Conservation (phyloP, 352 stramenopile genomes). For the Pythium brachiatum region DNA sequence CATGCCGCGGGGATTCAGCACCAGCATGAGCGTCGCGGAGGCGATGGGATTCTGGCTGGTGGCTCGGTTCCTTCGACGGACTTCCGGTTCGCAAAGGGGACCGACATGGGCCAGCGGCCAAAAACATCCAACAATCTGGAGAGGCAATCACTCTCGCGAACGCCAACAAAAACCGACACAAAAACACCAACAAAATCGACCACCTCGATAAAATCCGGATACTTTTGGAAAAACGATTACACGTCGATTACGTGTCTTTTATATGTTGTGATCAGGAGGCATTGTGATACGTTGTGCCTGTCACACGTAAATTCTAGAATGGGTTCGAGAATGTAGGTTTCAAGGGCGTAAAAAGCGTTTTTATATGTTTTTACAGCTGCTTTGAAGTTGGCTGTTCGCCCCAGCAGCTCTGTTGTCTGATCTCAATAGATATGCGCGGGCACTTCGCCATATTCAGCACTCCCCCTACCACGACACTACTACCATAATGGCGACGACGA, state of each 20-base stretch:
- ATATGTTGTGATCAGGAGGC: neutral
- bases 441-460: neutral
- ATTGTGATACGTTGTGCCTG: constrained; percentile 20
- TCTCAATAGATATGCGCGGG: constrained; percentile 24
- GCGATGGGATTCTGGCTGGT: neutral
- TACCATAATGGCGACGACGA: constrained; percentile 3
- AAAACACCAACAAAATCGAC: neutral
- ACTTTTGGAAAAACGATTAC: neutral
- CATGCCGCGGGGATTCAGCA: constrained; percentile 36
- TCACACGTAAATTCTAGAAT: constrained; percentile 28
- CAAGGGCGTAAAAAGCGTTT: constrained; percentile 19
- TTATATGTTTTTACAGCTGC: constrained; percentile 24
- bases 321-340: constrained; percentile 18
- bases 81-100: constrained; percentile 15
- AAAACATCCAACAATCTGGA: constrained; percentile 11
- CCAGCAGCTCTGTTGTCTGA: neutral
- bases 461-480: neutral
- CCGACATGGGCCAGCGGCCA: neutral
- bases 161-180: constrained; percentile 5
- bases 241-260: neutral
- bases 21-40: constrained; percentile 32
- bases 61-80: constrained; percentile 16
- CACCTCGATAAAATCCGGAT: neutral
- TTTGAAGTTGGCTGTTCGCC: constrained; percentile 26
- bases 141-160: constrained; percentile 11